Evolutionary conservation across 805 yeast genomes (phyloP).

Genomic region (Yarrowia keelungensis): DNA sequence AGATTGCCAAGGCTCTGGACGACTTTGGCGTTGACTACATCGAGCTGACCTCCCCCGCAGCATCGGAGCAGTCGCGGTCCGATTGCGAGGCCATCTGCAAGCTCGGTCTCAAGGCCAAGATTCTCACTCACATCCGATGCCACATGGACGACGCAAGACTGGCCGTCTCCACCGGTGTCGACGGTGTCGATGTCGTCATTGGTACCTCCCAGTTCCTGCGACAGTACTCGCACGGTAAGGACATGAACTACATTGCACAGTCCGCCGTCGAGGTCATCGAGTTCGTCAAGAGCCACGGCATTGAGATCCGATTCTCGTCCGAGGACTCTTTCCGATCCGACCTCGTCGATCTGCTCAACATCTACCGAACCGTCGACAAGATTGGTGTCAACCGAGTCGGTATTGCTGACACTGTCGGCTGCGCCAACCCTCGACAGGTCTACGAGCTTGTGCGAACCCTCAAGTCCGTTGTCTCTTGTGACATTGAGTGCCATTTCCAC

Average conservation of each 20-base stretch:
- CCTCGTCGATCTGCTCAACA: constrained; percentile 91
- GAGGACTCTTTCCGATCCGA: constrained; percentile 98
- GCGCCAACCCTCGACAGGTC: constrained; percentile 99
- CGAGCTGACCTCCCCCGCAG: constrained; percentile 97
- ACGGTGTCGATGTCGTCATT: constrained; percentile 98
- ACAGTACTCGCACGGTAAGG: constrained; percentile 96
- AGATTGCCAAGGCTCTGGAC: constrained; percentile 95
- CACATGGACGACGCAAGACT: constrained; percentile 98
- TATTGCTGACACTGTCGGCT: constrained; percentile 98
- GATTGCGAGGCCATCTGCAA: constrained; percentile 99
- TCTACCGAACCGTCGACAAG: constrained; percentile 94
- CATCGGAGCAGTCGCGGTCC: constrained; percentile 87
- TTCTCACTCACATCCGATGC: constrained; percentile 95
- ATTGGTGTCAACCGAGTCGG: constrained; percentile 99
- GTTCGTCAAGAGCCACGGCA: constrained; percentile 94
- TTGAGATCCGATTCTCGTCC: constrained; percentile 94
- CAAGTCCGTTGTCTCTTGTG: constrained; percentile 92
- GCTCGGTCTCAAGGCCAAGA: constrained; percentile 93
- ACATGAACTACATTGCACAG: constrained; percentile 96
- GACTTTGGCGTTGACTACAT: constrained; percentile 98
- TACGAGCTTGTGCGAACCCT: constrained; percentile 94
- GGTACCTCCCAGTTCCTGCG: constrained; percentile 96
- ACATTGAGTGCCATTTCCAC: constrained; percentile 98
- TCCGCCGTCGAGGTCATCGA: constrained; percentile 96
- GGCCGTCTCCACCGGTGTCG: constrained; percentile 98